Evolutionary conservation across 345 rosid species (phyloP).

Genomic region (Camelina neglecta): DNA sequence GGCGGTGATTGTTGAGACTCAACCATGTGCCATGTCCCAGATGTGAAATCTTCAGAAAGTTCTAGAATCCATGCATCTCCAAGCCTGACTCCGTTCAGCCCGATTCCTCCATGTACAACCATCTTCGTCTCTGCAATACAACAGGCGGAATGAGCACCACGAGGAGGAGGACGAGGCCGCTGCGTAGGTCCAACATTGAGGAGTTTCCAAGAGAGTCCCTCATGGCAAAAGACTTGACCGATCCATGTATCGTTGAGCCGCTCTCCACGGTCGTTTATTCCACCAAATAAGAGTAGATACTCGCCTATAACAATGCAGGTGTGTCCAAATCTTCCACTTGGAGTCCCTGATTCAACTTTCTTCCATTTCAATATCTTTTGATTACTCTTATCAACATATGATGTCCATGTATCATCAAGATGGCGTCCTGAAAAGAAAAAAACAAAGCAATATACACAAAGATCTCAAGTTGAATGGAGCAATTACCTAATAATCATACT

Average conservation of each 20-base stretch:
- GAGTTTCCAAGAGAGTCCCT: slow-evolving; percentile 66
- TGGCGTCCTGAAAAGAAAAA: slow-evolving; percentile 64
- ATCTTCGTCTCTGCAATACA: slow-evolving; percentile 66
- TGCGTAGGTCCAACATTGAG: slow-evolving; percentile 55
- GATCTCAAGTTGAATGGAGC: slow-evolving; percentile 8
- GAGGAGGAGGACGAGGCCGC: slow-evolving; percentile 65
- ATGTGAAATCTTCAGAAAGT: slow-evolving; percentile 61
- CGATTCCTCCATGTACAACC: slow-evolving; percentile 91
- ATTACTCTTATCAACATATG: slow-evolving; percentile 60
- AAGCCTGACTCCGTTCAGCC: slow-evolving; percentile 66
- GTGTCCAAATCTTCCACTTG: slow-evolving; percentile 96
- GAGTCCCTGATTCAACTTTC: slow-evolving; percentile 69
- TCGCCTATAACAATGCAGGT: slow-evolving; percentile 66
- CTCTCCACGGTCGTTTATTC: slow-evolving; percentile 83
- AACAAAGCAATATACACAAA: slow-evolving; percentile 24
- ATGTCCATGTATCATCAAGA: slow-evolving; percentile 96
- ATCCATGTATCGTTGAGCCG: slow-evolving; percentile 91
- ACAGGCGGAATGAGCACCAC: slow-evolving; percentile 96
- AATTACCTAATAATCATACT: background rate
- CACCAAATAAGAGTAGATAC: slow-evolving; percentile 78
- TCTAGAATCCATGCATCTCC: slow-evolving; percentile 88
- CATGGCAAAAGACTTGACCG: slow-evolving; percentile 59
- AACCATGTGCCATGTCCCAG: slow-evolving; percentile 70
- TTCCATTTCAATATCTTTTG: slow-evolving; percentile 61
- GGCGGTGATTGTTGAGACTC: slow-evolving; percentile 70